Base-by-base conservation (phyloP, 805 yeast species). In the Ogataea minuta region DNA sequence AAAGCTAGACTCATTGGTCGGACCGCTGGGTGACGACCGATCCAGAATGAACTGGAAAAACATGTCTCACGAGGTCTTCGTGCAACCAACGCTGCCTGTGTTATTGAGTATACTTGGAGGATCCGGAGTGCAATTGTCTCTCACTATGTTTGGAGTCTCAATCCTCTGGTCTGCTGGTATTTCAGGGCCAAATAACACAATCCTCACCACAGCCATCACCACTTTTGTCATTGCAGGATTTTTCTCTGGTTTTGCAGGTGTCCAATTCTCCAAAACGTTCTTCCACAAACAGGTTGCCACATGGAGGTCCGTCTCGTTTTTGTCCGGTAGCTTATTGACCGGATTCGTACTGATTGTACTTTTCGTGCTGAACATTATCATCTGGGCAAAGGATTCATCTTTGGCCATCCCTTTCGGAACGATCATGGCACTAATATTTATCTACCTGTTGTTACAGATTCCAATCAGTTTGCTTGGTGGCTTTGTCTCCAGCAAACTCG, bases 381-480 rank as follows among this genome's bases (percentile, higher is more conserved):
- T 84, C 8, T 84, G 90, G 87, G 82, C 82, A 2, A 73, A 79
- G 49, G 81, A 81, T 46, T 79, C 93, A 0, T 79, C 93, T 0
- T 68, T 74, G 34, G 89, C 91, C 0, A 66, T 86, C 30, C 95
- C 95, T 10, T 82, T 87, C 49, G 83, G 87, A 5, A 81, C 95
- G 0, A 71, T 87, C 14, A 61, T 83, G 6, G 71, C 76, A 1
- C 59, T 87, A 29, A 58, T 84, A n/a, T 47, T 71, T 7, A 60
- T 81, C 36, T 82, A 85, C 59, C 68, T 81, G 29, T 52, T 81
- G 10, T 59, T 84, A n/a, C 84, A 85, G 50, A 68, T 85, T 9
- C 95, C 95, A 2, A 65, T 88, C 37, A 82, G 90, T 7, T 44
- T 84, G 9, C 45, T 83, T 28, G 96, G 95, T n/a, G 91, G 88